Evolutionary conservation across 140 eudicot species (phyloP).

Genomic region (Ambrosia hybrid): DNA sequence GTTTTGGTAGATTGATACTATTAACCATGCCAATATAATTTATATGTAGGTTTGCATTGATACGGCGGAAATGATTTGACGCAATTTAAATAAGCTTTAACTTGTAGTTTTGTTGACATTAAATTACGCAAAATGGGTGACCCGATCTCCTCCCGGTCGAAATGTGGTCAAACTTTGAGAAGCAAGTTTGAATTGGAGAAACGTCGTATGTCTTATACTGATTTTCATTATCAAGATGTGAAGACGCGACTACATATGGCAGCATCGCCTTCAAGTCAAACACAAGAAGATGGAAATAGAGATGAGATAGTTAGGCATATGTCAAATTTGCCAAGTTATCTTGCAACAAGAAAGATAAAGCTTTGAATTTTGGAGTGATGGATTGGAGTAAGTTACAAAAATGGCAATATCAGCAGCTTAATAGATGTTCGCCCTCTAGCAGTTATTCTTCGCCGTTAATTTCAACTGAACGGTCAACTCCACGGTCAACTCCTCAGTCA

Average conservation of each 20-base stretch:
- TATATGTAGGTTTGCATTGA: conserved; percentile 8
- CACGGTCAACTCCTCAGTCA: conserved; percentile 43
- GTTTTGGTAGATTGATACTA: background rate
- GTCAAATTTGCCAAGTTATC: conserved; percentile 66
- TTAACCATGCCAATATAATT: no score
- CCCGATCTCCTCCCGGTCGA: conserved; percentile 27
- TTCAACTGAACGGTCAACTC: conserved; percentile 18
- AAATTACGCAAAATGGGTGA: conserved; percentile 28
- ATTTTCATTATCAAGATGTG: conserved; percentile 45
- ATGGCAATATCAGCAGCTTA: conserved; percentile 46
- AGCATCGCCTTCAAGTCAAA: conserved; percentile 32
- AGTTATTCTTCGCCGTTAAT: conserved; percentile 44
- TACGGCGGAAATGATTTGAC: conserved; percentile 22
- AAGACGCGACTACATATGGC: conserved; percentile 34
- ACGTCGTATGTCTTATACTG: conserved; percentile 40
- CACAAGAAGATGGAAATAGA: conserved; percentile 25
- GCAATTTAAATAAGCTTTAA: conserved; percentile 4
- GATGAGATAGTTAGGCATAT: conserved; percentile 59
- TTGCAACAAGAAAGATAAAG: conserved; percentile 53
- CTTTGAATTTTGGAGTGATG: conserved; percentile 71
- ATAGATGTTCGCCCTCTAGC: conserved; percentile 45
- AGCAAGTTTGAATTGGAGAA: conserved; percentile 43
- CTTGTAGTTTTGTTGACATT: conserved; percentile 6
- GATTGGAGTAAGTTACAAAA: conserved; percentile 68
- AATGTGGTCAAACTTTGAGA: conserved; percentile 31